phyloP scores from a whole-genome alignment of 176 grass and related monocot genomes.

The Oryza coarctata region DNA sequence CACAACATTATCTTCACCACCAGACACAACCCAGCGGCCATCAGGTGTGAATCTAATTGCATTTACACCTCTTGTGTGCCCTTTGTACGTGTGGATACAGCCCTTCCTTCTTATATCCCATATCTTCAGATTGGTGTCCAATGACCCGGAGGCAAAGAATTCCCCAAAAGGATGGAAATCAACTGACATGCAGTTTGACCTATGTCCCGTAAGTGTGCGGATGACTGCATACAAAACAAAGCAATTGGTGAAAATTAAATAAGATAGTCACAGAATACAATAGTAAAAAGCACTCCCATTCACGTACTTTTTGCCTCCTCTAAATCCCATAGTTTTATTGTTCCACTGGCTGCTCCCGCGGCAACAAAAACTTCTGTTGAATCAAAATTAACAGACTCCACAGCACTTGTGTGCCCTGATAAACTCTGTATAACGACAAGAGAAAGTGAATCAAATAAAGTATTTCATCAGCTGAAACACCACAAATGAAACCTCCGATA shows the following conservation, averaged over 20 bases:
- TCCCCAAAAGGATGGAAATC: conserved; percentile 99
- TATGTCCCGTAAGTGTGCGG: conserved; percentile 83
- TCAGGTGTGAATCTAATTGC: conserved; percentile 95
- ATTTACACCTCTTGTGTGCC: conserved; percentile 91
- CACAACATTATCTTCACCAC: conserved; percentile 90
- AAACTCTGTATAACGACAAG: conserved; percentile 63
- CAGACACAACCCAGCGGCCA: conserved; percentile 95
- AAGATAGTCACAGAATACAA: background rate
- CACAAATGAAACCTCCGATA: background rate
- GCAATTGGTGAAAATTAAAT: conserved; percentile 4
- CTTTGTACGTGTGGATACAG: conserved; percentile 97
- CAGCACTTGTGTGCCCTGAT: conserved; percentile 85
- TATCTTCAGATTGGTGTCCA: conserved; percentile 96
- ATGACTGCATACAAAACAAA: conserved; percentile 64
- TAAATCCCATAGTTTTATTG: conserved; percentile 91
- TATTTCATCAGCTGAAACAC: background rate
- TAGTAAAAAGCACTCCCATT: conserved; percentile 15
- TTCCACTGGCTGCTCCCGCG: conserved; percentile 93
- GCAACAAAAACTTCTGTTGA: conserved; percentile 86
- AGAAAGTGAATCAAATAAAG: conserved; percentile 19
- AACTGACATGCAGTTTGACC: conserved; percentile 89
- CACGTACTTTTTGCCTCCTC: conserved; percentile 89
- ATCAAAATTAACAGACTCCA: conserved; percentile 91
- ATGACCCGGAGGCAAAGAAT: conserved; percentile 91
- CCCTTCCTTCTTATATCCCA: conserved; percentile 96